Percentiles rank a stretch among this genome's conserved stretches.
Conservation (phyloP, 2,329 filamentous ascomycete species). For the Scytalidium sp. region DNA sequence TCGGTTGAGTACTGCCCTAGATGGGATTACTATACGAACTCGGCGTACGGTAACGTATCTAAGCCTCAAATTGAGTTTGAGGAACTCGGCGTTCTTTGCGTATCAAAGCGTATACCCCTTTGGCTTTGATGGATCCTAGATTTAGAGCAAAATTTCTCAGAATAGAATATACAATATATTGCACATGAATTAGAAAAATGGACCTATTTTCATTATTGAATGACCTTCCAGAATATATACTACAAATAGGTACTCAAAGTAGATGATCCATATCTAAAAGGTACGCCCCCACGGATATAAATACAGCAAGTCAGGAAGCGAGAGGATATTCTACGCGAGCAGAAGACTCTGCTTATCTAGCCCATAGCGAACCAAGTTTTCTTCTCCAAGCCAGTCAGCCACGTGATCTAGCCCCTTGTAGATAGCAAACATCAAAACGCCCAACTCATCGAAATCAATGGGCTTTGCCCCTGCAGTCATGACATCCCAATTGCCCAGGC, state of each 20-base stretch:
- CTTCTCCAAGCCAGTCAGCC: constrained; percentile 8
- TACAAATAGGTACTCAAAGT: no score
- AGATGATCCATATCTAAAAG: no score
- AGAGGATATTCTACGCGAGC: background rate
- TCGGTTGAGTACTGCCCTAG: no score
- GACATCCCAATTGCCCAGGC: constrained; percentile 4
- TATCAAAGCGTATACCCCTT: constrained; percentile 32
- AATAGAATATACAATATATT: background rate
- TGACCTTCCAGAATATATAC: no score
- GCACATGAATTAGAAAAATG: no score
- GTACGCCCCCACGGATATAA: no score
- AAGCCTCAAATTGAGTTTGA: constrained; percentile 24
- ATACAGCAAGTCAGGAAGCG: no score
- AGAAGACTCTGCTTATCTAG: background rate
- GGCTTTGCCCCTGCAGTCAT: background rate
- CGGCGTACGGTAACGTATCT: constrained; percentile 28
- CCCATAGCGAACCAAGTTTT: background rate
- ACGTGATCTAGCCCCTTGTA: constrained; percentile 14
- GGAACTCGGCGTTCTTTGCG: constrained; percentile 30
- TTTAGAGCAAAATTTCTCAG: constrained; percentile 1
- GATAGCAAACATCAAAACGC: constrained; percentile 10
- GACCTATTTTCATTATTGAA: no score
- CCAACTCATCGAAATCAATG: constrained; percentile 11
- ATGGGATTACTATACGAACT: constrained; percentile 25
- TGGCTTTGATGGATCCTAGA: background rate